Evolutionary conservation across 768 basidiomycete genomes (phyloP).

Genomic region (Cystobasidium tubakii): DNA sequence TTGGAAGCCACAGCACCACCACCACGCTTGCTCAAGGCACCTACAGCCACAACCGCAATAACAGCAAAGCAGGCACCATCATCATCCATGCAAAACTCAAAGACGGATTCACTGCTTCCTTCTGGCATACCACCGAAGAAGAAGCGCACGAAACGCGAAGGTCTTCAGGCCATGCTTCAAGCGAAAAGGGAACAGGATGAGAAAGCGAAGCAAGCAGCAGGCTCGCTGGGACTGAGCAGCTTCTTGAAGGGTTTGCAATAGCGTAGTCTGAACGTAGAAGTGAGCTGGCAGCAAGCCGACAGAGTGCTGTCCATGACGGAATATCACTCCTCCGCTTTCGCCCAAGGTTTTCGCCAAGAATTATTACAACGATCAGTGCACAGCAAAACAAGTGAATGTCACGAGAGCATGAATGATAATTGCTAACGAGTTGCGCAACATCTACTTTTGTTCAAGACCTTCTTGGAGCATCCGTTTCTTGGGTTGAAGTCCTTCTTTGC

Average conservation of each 20-base stretch:
- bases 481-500: too few species aligned
- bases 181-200: constrained; percentile 3
- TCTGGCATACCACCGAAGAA: not conserved
- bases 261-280: not conserved
- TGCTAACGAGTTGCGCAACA: too few species aligned
- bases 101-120: not conserved
- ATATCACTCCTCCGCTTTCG: not conserved
- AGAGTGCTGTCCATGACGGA: too few species aligned
- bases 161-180: constrained; percentile 27
- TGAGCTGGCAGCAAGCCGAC: too few species aligned
- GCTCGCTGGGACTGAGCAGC: constrained; percentile 8
- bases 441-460: too few species aligned
- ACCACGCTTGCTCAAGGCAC: too few species aligned
- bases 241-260: constrained; percentile 20
- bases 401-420: not conserved
- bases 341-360: constrained; percentile 2
- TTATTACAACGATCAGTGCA: not conserved
- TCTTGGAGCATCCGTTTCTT: too few species aligned
- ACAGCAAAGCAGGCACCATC: not conserved
- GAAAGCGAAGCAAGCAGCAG: not conserved
- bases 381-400: not conserved
- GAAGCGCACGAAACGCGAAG: constrained; percentile 28
- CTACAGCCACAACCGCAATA: not conserved
- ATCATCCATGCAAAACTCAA: too few species aligned
- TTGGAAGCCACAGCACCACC: not conserved